Evolutionary conservation across 2,329 filamentous ascomycete genomes (phyloP), one percentile per base, ranked within the genome.

Genomic region (Ophiocordyceps camponoti-leonardi): DNA sequence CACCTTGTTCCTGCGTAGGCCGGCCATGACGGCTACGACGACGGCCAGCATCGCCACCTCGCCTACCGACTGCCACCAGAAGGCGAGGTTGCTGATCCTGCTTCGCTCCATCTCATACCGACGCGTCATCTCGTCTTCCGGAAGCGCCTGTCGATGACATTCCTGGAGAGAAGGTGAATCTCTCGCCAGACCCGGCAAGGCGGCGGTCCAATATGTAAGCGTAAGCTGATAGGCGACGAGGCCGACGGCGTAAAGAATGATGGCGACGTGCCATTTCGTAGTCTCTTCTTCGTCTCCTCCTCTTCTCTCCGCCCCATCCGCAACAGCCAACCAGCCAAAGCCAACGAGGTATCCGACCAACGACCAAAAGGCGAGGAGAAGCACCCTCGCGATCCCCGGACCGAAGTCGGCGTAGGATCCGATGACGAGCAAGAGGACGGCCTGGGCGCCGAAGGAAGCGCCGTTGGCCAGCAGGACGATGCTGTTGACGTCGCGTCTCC

Each of bases 191-290:
- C 57, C 56, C 1, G 64, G 64, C 41, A 67, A 67, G 0, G 79
- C 77, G 0, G 79, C 77, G 0, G 77, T 80, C 76, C 78, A 83
- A 56, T 81, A 83, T 0, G 79, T 82, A 43, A 82, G 62, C 0
- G 75, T 79, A 2, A 79, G 72, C 58, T 82, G 78, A 52, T 82
- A 83, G 1, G 72, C 71, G 49, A 83, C 77, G 40, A 82, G 57
- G 2, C 78, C 79, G 16, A 81, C 70, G 46, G 83, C 78, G 56
- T 83, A 83, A 16, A 84, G 57, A 0, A 71, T 79, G 0, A 75
- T 67, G 0, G 66, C 80, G 10, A 69, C 61, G 43, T 71, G 66
- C 80, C 80, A 84, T 54, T 78, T 66, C 3, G n/a, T n/a, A n/a
- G n/a, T n/a, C n/a, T n/a, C n/a, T n/a, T n/a, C n/a, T n/a, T 67